A percentile compares a stretch with the other conserved stretches of the same genome.
These are phyloP conservation scores for Pestalotiopsis fici DNA, from an alignment of 2,329 filamentous ascomycete genomes.

Conservation along the genomic window DNA sequence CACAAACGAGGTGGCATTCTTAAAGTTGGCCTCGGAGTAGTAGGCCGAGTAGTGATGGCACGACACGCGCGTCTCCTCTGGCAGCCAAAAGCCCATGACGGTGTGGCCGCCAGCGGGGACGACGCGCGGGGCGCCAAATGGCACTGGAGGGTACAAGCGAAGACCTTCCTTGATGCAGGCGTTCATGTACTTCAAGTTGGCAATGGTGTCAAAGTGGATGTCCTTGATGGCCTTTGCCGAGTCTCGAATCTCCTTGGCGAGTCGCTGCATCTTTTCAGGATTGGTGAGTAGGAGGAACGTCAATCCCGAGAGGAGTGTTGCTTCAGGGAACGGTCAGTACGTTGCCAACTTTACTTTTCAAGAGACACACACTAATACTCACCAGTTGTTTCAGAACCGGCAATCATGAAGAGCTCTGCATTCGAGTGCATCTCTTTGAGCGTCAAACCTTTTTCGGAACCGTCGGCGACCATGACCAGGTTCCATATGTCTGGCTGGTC, in stretches of 20 bases:
- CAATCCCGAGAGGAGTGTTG: conserved; percentile 32
- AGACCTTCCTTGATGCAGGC: conserved; percentile 24
- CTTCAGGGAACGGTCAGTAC: conserved; percentile 12
- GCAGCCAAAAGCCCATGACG: conserved; percentile 18
- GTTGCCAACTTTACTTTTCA: not conserved
- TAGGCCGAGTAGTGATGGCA: conserved; percentile 19
- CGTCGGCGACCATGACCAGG: conserved; percentile 16
- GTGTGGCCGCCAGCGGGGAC: conserved; percentile 23
- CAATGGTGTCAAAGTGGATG: conserved; percentile 24
- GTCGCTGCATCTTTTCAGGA: conserved; percentile 18
- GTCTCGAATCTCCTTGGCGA: conserved; percentile 25
- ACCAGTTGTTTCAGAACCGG: conserved; percentile 13
- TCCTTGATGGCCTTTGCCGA: conserved; percentile 23
- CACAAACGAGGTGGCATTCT: conserved; percentile 14
- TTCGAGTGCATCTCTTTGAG: conserved; percentile 17
- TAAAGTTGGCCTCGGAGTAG: conserved; percentile 10
- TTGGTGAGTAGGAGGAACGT: conserved; percentile 26
- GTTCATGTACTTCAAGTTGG: conserved; percentile 23
- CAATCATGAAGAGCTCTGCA: conserved; percentile 15
- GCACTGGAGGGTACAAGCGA: conserved; percentile 23
- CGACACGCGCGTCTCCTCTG: conserved; percentile 17
- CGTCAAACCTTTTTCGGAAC: conserved; percentile 11
- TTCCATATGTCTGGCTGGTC: conserved; percentile 22
- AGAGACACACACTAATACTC: not conserved
- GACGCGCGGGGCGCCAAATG: conserved; percentile 18